phyloP scores from a whole-genome alignment of 2,329 filamentous ascomycete genomes.

The Colletotrichum sp. region DNA sequence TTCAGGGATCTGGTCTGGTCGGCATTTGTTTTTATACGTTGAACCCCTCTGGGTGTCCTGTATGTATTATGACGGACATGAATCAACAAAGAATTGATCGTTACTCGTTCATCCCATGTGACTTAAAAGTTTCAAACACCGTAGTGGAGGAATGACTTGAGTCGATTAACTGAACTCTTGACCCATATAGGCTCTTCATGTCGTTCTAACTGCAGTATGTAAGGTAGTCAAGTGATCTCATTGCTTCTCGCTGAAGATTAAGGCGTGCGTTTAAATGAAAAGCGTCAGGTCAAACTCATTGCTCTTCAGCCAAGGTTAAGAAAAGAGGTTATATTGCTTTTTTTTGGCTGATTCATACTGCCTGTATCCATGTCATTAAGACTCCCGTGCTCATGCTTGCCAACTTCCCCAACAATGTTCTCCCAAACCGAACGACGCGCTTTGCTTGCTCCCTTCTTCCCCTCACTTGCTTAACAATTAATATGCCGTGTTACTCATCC shows the following conservation, averaged over 20 bases:
- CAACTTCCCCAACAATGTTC: neutral
- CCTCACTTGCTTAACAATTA: neutral
- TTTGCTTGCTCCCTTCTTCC: neutral
- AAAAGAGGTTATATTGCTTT: neutral
- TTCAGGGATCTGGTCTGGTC: slow-evolving; percentile 9
- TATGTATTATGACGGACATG: slow-evolving; percentile 25
- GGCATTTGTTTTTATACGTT: neutral
- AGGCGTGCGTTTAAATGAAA: neutral
- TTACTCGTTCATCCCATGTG: neutral
- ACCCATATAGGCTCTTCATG: neutral
- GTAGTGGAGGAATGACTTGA: neutral
- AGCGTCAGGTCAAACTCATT: neutral
- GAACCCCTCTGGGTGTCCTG: neutral
- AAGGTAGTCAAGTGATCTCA: neutral
- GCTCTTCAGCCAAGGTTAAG: neutral
- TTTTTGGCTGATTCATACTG: slow-evolving; percentile 1
- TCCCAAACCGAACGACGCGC: neutral
- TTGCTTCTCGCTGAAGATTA: neutral
- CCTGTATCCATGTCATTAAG: slow-evolving; percentile 4
- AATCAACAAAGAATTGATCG: slow-evolving; percentile 13
- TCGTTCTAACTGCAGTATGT: neutral
- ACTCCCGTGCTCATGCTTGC: neutral
- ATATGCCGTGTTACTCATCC: neutral
- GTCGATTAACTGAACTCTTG: fast-evolving
- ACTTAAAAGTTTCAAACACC: neutral